phyloP scores from a whole-genome alignment of 768 basidiomycete genomes.

The Aureoboletus auriporus region DNA sequence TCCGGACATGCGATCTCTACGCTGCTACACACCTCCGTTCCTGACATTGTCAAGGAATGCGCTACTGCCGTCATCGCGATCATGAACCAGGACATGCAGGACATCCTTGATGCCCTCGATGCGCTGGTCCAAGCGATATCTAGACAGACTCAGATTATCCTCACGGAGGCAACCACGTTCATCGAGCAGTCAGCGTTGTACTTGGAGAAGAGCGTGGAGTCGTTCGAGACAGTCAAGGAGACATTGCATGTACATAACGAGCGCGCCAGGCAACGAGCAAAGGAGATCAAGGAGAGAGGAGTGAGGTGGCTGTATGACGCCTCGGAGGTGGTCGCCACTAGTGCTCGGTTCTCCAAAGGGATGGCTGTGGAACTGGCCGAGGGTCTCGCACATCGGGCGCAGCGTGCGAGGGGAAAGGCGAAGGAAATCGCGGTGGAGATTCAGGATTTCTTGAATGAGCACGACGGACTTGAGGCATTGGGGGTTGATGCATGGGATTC shows the following conservation, averaged over 20 bases:
- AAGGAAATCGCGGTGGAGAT: slow-evolving; percentile 38
- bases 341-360: slow-evolving; percentile 41
- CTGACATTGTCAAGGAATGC: slow-evolving; percentile 45
- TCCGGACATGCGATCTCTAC: slow-evolving; percentile 15
- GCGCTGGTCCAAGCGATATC: slow-evolving; percentile 49
- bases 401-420: slow-evolving; percentile 43
- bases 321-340: slow-evolving; percentile 37
- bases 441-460: slow-evolving; percentile 21
- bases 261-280: slow-evolving; percentile 49
- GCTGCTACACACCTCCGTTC: slow-evolving; percentile 41
- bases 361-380: slow-evolving; percentile 41
- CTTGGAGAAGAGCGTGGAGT: slow-evolving; percentile 31
- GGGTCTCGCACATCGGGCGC: slow-evolving; percentile 33
- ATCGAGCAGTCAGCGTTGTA: slow-evolving; percentile 41
- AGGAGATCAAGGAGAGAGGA: slow-evolving; percentile 47
- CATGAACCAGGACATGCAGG: slow-evolving; percentile 51
- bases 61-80: slow-evolving; percentile 40
- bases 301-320: slow-evolving; percentile 43
- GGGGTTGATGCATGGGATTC: slow-evolving; percentile 15
- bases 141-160: slow-evolving; percentile 34
- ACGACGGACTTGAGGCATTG: slow-evolving; percentile 15
- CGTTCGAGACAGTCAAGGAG: slow-evolving; percentile 36
- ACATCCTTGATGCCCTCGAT: slow-evolving; percentile 57
- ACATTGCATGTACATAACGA: slow-evolving; percentile 47
- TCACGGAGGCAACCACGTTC: slow-evolving; percentile 34